Evolutionary conservation across 352 stramenopile genomes (phyloP).

Genomic region (Halophytophthora polymorphica): DNA sequence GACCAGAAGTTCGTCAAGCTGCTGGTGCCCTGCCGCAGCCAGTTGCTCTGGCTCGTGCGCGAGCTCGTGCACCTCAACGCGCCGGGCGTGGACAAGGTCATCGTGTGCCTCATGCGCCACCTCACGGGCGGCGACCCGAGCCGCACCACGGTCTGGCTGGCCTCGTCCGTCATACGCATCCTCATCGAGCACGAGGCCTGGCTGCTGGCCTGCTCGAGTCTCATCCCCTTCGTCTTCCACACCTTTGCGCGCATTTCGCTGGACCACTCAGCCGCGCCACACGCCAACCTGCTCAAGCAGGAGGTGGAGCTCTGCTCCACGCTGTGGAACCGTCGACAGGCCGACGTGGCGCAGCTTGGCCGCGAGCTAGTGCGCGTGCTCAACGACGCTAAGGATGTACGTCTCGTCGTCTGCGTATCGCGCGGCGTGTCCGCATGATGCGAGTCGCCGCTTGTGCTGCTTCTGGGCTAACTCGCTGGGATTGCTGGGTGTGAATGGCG

Average conservation of each 20-base stretch:
- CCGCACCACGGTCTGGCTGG: constrained; percentile 73
- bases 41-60: constrained; percentile 77
- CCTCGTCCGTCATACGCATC: constrained; percentile 74
- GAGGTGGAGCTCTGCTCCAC: constrained; percentile 77
- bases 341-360: constrained; percentile 64
- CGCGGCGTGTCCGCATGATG: neutral
- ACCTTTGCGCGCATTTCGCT: constrained; percentile 71
- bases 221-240: constrained; percentile 83
- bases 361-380: constrained; percentile 77
- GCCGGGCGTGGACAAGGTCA: constrained; percentile 66
- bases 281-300: constrained; percentile 68
- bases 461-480: neutral
- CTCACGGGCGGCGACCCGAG: constrained; percentile 61
- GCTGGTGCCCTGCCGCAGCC: constrained; percentile 64
- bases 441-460: neutral
- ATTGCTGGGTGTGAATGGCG: constrained; percentile 9
- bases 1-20: constrained; percentile 82
- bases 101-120: constrained; percentile 75
- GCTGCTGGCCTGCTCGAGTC: constrained; percentile 62
- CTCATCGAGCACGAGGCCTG: constrained; percentile 77
- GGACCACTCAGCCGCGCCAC: constrained; percentile 49
- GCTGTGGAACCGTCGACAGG: constrained; percentile 66
- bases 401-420: neutral
- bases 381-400: constrained; percentile 78
- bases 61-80: constrained; percentile 77